A percentile compares a stretch with the other conserved stretches of the same genome.
phyloP scores from a whole-genome alignment of 352 stramenopile genomes.

The Nothophytophthora sp. region DNA sequence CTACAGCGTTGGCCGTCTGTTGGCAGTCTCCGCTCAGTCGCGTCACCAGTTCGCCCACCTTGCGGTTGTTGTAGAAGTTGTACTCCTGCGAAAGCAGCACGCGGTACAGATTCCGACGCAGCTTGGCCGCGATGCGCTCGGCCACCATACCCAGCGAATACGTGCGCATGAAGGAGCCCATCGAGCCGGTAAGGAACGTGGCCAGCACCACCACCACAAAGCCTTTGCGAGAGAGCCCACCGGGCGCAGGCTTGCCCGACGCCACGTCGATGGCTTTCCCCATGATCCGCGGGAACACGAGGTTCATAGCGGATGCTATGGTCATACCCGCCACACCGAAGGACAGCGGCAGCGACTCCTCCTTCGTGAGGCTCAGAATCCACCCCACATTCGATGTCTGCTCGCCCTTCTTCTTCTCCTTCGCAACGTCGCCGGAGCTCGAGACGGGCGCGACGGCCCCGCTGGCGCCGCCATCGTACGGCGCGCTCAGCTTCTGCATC shows the following conservation, averaged over 20 bases:
- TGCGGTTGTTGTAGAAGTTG: constrained; percentile 80
- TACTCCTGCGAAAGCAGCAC: constrained; percentile 83
- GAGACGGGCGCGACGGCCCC: constrained; percentile 1
- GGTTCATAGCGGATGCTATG: constrained; percentile 86
- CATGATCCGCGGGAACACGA: constrained; percentile 90
- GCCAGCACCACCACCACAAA: constrained; percentile 87
- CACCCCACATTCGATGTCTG: constrained; percentile 54
- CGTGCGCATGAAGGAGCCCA: constrained; percentile 86
- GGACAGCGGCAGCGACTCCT: constrained; percentile 68
- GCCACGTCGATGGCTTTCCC: constrained; percentile 87
- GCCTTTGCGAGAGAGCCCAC: constrained; percentile 74
- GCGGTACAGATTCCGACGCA: constrained; percentile 76
- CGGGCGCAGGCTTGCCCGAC: constrained; percentile 70
- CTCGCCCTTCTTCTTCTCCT: constrained; percentile 4
- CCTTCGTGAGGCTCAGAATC: constrained; percentile 66
- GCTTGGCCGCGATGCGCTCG: constrained; percentile 79
- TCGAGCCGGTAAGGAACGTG: constrained; percentile 82
- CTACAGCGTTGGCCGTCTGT: constrained; percentile 87
- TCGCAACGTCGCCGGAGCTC: not conserved
- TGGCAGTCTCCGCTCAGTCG: constrained; percentile 88
- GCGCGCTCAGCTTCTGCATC: constrained; percentile 61
- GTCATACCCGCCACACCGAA: constrained; percentile 80
- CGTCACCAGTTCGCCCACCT: constrained; percentile 86
- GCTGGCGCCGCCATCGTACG: constrained; percentile 21
- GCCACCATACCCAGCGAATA: constrained; percentile 91